Evolutionary conservation across 805 yeast genomes (phyloP).

Genomic region (Jamesozyma jinghongensis): DNA sequence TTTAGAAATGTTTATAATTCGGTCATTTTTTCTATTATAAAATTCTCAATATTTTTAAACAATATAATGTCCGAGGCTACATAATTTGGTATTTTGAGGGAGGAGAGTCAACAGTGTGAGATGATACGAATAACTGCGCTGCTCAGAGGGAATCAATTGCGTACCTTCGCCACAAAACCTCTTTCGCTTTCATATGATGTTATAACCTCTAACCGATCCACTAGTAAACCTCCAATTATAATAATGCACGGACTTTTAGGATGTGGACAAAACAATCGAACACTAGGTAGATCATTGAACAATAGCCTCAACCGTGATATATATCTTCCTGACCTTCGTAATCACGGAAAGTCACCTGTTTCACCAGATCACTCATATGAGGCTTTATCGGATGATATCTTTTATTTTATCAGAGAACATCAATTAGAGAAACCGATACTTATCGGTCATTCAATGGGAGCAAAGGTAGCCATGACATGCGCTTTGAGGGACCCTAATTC

Average conservation of each 20-base stretch:
- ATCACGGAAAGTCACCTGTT: slow-evolving; percentile 92
- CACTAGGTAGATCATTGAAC: slow-evolving; percentile 58
- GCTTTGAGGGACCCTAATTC: slow-evolving; percentile 58
- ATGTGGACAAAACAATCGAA: slow-evolving; percentile 65
- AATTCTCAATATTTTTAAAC: too few relatives aligned
- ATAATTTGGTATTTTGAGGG: too few relatives aligned
- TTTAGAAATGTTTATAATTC: too few relatives aligned
- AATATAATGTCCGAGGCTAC: too few relatives aligned
- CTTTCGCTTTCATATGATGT: slow-evolving; percentile 1
- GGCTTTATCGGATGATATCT: slow-evolving; percentile 80
- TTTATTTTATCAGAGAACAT: slow-evolving; percentile 48
- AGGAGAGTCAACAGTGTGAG: too few relatives aligned
- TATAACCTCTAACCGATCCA: background rate
- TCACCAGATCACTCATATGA: slow-evolving; percentile 63
- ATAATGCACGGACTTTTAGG: slow-evolving; percentile 90
- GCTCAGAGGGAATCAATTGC: too few relatives aligned
- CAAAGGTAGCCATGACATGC: slow-evolving; percentile 84
- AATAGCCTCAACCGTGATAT: slow-evolving; percentile 44
- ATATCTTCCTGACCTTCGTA: slow-evolving; percentile 68
- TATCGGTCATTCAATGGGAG: slow-evolving; percentile 88
- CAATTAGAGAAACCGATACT: slow-evolving; percentile 42
- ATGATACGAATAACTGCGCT: background rate
- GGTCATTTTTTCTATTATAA: too few relatives aligned
- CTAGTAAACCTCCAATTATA: slow-evolving; percentile 49
- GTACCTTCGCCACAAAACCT: background rate